Evolutionary conservation across 108 stramenopile species (phyloP).

Genomic region (Nannochloropsis gaditana): DNA sequence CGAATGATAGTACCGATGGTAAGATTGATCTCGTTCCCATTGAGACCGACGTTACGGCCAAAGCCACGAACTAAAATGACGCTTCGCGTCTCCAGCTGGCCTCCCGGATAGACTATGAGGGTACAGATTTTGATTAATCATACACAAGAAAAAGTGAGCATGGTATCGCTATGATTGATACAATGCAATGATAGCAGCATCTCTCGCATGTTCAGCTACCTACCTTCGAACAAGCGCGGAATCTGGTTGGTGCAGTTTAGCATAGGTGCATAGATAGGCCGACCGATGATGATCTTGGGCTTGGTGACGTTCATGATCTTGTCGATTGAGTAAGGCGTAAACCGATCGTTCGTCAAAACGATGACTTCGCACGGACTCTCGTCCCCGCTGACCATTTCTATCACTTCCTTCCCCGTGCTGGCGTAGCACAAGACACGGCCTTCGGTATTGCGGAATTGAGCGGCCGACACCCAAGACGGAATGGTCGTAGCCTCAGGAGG

Average conservation of each 20-base stretch:
- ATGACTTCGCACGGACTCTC: background rate
- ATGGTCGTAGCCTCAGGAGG: background rate
- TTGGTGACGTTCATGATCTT: background rate
- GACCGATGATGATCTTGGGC: background rate
- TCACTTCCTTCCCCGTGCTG: background rate
- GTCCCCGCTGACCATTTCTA: background rate
- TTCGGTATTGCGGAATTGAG: background rate
- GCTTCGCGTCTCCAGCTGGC: background rate
- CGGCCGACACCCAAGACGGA: background rate
- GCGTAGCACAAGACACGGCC: background rate
- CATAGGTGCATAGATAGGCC: background rate
- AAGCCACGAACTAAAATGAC: background rate
- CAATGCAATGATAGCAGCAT: too few relatives aligned
- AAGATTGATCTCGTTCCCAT: conserved; percentile 15
- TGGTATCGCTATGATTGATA: too few relatives aligned
- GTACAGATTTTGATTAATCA: too few relatives aligned
- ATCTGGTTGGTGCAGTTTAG: background rate
- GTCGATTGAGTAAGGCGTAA: background rate
- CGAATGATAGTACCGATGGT: background rate
- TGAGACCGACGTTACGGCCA: background rate
- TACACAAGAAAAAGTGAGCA: too few relatives aligned
- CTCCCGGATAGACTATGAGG: background rate
- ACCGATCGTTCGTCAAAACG: conserved; percentile 12
- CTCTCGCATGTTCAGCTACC: background rate
- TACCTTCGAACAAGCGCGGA: background rate